Conservation (phyloP, 2,329 filamentous ascomycete species). For the Pestalotiopsis sp. region DNA sequence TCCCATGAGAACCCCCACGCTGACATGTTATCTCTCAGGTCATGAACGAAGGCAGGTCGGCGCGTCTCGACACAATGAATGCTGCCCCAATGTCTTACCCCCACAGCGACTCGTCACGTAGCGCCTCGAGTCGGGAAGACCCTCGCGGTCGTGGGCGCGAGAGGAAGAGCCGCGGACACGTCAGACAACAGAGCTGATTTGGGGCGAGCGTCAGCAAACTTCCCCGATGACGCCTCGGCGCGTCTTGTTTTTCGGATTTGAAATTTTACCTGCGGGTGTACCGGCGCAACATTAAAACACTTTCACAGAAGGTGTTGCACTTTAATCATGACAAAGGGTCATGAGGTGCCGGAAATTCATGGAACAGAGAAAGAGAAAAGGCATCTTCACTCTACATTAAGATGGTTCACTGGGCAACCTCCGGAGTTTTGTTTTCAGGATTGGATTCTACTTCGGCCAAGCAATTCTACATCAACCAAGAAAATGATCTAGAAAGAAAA, state of each 20-base stretch:
- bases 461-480: neutral
- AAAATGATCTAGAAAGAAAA: neutral
- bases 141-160: slow-evolving; percentile 15
- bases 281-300: neutral
- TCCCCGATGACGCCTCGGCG: neutral
- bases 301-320: too few species aligned
- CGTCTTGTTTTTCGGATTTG: neutral
- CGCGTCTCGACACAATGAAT: slow-evolving; percentile 18
- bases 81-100: slow-evolving; percentile 3
- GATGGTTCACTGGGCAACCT: neutral
- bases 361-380: neutral
- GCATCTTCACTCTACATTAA: neutral
- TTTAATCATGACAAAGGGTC: neutral
- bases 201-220: neutral
- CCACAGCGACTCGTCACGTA: slow-evolving; percentile 11
- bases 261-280: neutral
- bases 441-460: neutral
- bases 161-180: slow-evolving; percentile 10
- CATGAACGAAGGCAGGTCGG: slow-evolving; percentile 29
- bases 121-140: slow-evolving; percentile 17
- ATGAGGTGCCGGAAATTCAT: neutral
- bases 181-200: neutral
- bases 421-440: neutral
- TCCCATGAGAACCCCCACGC: neutral
- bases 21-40: slow-evolving; percentile 16